A percentile compares a stretch with the other conserved stretches of the same genome.
Evolutionary conservation across 139 green algal genomes (phyloP).

Genomic region (Chlamydomonas sphaeroides): DNA sequence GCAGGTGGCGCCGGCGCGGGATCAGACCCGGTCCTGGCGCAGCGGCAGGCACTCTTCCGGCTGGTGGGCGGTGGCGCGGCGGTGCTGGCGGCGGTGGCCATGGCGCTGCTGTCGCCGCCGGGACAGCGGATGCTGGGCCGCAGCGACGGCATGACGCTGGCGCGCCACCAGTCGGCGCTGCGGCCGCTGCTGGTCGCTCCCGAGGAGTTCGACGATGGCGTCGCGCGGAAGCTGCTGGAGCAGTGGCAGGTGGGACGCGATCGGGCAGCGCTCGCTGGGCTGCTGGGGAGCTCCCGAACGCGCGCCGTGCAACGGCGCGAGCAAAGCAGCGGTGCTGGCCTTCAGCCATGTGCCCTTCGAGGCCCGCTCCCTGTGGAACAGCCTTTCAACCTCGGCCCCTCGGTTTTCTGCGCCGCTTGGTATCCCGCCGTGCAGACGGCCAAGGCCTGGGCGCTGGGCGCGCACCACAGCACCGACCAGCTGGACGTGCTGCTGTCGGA

Average conservation of each 20-base stretch:
- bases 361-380: too few species aligned
- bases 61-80: neutral
- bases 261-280: too few species aligned
- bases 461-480: slow-evolving; percentile 40
- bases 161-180: neutral
- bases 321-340: too few species aligned
- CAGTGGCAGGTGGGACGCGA: slow-evolving; percentile 34
- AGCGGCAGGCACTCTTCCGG: neutral
- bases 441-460: slow-evolving; percentile 74
- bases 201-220: neutral
- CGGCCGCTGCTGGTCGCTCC: neutral
- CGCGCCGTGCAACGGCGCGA: too few species aligned
- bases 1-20: neutral
- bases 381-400: too few species aligned
- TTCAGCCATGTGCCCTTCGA: too few species aligned
- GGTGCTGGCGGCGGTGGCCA: neutral
- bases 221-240: slow-evolving; percentile 1
- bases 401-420: too few species aligned
- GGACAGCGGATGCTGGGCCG: slow-evolving; percentile 26
- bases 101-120: slow-evolving; percentile 8
- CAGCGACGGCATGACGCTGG: neutral
- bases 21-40: neutral
- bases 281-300: too few species aligned
- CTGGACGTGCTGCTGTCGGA: slow-evolving; percentile 64
- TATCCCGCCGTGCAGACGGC: slow-evolving; percentile 49